A percentile compares a stretch with the other conserved stretches of the same genome.
Conservation (phyloP, 2,329 filamentous ascomycete species). For the Chaetoscypha palmicola region DNA sequence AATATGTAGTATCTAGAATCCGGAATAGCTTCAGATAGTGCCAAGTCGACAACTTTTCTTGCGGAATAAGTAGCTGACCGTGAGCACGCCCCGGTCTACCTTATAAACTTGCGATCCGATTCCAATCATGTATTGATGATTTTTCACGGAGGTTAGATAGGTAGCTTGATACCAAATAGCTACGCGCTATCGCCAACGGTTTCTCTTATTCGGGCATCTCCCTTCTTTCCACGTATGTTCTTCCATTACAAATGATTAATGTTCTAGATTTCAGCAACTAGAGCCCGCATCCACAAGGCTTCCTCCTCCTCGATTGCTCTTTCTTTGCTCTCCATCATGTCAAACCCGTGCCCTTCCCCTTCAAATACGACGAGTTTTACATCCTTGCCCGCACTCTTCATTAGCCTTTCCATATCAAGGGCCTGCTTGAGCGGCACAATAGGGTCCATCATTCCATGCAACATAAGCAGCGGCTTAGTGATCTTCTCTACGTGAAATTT, state of each 20-base stretch:
- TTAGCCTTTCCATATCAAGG: conserved; percentile 41
- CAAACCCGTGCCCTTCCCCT: conserved; percentile 46
- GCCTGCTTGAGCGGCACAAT: conserved; percentile 53
- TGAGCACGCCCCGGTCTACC: no score
- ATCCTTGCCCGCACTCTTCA: conserved; percentile 36
- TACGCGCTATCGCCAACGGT: no score
- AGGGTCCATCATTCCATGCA: conserved; percentile 49
- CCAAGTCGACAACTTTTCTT: no score
- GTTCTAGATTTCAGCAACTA: conserved; percentile 27
- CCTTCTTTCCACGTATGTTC: no score
- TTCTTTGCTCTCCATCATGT: conserved; percentile 34
- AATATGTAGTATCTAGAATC: not conserved
- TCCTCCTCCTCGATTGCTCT: conserved; percentile 39
- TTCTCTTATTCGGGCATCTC: no score
- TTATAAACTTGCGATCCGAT: no score
- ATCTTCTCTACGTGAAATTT: conserved; percentile 42
- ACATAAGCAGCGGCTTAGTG: conserved; percentile 43
- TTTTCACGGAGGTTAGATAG: no score
- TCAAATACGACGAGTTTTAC: conserved; percentile 42
- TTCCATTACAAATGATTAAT: no score
- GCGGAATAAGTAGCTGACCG: no score
- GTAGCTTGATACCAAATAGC: no score
- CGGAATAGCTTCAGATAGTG: no score
- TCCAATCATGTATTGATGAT: no score
- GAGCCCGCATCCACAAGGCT: conserved; percentile 34